These are phyloP conservation scores for Geotrichum fermentans DNA, from an alignment of 1,139 yeast species.

Conservation along the genomic window DNA sequence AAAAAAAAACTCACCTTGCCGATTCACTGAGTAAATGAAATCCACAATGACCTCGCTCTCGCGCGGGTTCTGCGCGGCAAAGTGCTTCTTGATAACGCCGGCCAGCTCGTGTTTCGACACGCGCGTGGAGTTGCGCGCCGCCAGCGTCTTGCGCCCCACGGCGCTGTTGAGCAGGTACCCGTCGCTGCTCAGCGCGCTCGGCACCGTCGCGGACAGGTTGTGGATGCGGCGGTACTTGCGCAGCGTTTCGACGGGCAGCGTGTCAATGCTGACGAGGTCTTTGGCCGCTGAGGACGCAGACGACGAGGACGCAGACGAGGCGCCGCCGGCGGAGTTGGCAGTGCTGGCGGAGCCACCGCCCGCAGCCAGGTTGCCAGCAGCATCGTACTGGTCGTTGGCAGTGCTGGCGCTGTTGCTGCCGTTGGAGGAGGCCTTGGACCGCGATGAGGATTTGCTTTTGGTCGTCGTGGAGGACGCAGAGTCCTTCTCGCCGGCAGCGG, in stretches of 20 bases:
- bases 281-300: too few species aligned
- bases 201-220: constrained; percentile 38
- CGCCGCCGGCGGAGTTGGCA: not conserved
- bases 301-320: not conserved
- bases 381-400: constrained; percentile 19
- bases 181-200: constrained; percentile 51
- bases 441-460: constrained; percentile 12
- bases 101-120: constrained; percentile 56
- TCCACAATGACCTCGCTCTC: constrained; percentile 77
- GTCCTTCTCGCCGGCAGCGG: constrained; percentile 7
- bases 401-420: constrained; percentile 11
- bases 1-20: constrained; percentile 46
- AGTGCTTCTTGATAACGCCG: constrained; percentile 55
- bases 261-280: constrained; percentile 49
- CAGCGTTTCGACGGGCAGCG: constrained; percentile 50
- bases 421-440: not conserved
- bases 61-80: constrained; percentile 53
- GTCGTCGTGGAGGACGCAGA: not conserved
- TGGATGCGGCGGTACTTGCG: constrained; percentile 56
- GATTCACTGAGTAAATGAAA: constrained; percentile 68
- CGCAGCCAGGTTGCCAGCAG: not conserved
- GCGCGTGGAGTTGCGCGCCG: constrained; percentile 43
- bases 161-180: constrained; percentile 59
- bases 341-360: not conserved
- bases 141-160: constrained; percentile 59